Percentiles rank a stretch among this genome's conserved stretches.
Conservation (phyloP, 2,329 filamentous ascomycete genomes). For the Talaromyces piceae region DNA sequence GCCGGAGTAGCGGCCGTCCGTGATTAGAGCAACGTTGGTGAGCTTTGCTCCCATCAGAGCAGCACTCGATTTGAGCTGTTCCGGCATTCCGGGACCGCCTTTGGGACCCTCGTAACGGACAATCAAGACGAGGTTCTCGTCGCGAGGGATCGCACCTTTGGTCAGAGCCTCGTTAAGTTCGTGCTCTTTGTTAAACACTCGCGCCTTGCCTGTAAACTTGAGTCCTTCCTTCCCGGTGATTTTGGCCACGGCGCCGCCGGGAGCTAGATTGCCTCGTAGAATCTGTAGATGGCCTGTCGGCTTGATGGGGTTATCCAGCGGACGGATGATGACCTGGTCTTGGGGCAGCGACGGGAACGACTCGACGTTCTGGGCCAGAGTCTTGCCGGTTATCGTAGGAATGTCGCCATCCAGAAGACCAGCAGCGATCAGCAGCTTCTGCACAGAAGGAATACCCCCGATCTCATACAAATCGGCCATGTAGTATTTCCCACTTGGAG, state of each 20-base stretch:
- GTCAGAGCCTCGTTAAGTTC: slow-evolving; percentile 69
- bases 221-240: slow-evolving; percentile 94
- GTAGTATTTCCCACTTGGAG: slow-evolving; percentile 74
- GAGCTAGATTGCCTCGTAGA: slow-evolving; percentile 77
- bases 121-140: slow-evolving; percentile 78
- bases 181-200: slow-evolving; percentile 80
- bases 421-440: slow-evolving; percentile 74
- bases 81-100: slow-evolving; percentile 92
- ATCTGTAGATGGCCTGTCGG: slow-evolving; percentile 80
- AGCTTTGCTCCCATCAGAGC: slow-evolving; percentile 90
- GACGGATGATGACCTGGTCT: slow-evolving; percentile 74
- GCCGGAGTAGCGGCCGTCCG: slow-evolving; percentile 82
- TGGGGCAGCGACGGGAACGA: slow-evolving; percentile 69
- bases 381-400: slow-evolving; percentile 76
- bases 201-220: slow-evolving; percentile 69
- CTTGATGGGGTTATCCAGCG: slow-evolving; percentile 78
- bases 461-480: slow-evolving; percentile 85
- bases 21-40: slow-evolving; percentile 81
- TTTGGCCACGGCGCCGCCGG: slow-evolving; percentile 84
- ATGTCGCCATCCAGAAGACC: slow-evolving; percentile 69
- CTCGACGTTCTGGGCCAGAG: slow-evolving; percentile 72
- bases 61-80: slow-evolving; percentile 80
- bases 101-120: slow-evolving; percentile 92
- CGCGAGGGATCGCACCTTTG: slow-evolving; percentile 59
- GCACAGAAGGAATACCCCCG: slow-evolving; percentile 75